These are phyloP conservation scores for Alternaria arbusti DNA, from an alignment of 2,329 filamentous ascomycete species.

Conservation along the genomic window DNA sequence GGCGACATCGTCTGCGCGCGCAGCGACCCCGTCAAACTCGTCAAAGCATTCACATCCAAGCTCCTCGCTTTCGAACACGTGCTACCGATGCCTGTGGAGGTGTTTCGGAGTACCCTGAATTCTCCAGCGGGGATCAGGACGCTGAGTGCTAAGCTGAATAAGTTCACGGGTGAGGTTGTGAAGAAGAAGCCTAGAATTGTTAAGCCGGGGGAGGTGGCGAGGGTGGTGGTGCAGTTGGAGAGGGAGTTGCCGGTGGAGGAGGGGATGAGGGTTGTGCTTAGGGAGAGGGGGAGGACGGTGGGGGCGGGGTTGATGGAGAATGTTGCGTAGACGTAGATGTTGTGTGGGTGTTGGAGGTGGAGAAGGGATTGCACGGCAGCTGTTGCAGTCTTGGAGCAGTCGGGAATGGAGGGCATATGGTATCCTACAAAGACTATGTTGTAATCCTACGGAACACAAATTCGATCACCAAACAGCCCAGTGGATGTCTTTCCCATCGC, in stretches of 20 bases:
- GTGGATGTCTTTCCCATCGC: not conserved
- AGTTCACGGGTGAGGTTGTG: conserved; percentile 72
- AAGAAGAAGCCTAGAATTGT: conserved; percentile 89
- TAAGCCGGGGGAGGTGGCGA: conserved; percentile 77
- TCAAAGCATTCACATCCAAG: conserved; percentile 79
- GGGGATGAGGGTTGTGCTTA: conserved; percentile 79
- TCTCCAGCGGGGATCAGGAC: conserved; percentile 75
- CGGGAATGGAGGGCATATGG: rapidly evolving
- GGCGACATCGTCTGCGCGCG: conserved; percentile 87
- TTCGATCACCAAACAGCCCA: rapidly evolving
- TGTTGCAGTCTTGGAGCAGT: no score
- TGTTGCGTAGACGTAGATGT: conserved; percentile 17
- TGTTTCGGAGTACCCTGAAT: conserved; percentile 85
- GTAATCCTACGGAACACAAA: not conserved
- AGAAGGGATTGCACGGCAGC: no score
- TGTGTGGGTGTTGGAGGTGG: not conserved
- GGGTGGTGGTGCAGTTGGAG: conserved; percentile 76
- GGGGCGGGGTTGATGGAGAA: conserved; percentile 83
- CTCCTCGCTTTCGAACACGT: conserved; percentile 88
- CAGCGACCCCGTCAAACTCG: conserved; percentile 69
- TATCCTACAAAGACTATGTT: not conserved
- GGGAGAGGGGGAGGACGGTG: conserved; percentile 81
- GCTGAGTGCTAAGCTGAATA: conserved; percentile 78
- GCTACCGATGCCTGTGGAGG: conserved; percentile 85
- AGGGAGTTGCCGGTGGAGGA: conserved; percentile 78